These are phyloP conservation scores for Claviceps arundinis DNA, from an alignment of 2,329 filamentous ascomycete species.

Conservation along the genomic window DNA sequence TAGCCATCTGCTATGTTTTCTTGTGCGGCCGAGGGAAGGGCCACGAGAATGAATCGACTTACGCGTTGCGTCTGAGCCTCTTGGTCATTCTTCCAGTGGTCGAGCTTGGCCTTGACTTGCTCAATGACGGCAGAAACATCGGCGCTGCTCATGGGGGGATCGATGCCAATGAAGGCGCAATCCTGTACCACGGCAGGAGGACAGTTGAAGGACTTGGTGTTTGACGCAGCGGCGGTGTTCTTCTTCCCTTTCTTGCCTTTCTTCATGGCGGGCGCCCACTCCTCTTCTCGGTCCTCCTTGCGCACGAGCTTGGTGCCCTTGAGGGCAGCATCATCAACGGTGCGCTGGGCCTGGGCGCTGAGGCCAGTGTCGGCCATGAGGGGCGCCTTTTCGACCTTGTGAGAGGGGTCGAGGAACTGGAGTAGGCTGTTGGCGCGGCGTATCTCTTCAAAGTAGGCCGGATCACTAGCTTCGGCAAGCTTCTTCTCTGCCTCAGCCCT, in stretches of 20 bases:
- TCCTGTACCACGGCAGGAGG: slow-evolving; percentile 88
- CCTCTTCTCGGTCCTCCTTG: slow-evolving; percentile 81
- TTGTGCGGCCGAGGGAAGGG: background rate
- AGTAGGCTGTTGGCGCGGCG: slow-evolving; percentile 77
- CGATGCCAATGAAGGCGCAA: slow-evolving; percentile 68
- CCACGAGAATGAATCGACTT: slow-evolving; percentile 22
- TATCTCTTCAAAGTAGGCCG: slow-evolving; percentile 88
- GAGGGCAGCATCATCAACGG: slow-evolving; percentile 68
- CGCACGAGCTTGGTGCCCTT: slow-evolving; percentile 74
- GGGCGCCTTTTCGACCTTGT: slow-evolving; percentile 51
- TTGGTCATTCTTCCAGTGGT: slow-evolving; percentile 85
- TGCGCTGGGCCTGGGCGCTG: slow-evolving; percentile 66
- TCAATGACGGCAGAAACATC: slow-evolving; percentile 71
- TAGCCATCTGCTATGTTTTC: background rate
- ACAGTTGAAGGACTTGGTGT: slow-evolving; percentile 57
- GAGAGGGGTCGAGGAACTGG: slow-evolving; percentile 75
- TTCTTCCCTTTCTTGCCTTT: slow-evolving; percentile 79
- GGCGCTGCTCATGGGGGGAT: slow-evolving; percentile 73
- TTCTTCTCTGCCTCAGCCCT: slow-evolving; percentile 64
- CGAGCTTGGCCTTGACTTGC: slow-evolving; percentile 86
- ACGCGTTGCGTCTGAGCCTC: slow-evolving; percentile 81
- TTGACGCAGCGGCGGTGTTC: slow-evolving; percentile 32
- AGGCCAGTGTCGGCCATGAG: slow-evolving; percentile 57
- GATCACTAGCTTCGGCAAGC: slow-evolving; percentile 70
- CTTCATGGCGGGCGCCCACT: slow-evolving; percentile 70